Evolutionary conservation across 257 asterid genomes (phyloP).

Genomic region (Solanum etuberosum): DNA sequence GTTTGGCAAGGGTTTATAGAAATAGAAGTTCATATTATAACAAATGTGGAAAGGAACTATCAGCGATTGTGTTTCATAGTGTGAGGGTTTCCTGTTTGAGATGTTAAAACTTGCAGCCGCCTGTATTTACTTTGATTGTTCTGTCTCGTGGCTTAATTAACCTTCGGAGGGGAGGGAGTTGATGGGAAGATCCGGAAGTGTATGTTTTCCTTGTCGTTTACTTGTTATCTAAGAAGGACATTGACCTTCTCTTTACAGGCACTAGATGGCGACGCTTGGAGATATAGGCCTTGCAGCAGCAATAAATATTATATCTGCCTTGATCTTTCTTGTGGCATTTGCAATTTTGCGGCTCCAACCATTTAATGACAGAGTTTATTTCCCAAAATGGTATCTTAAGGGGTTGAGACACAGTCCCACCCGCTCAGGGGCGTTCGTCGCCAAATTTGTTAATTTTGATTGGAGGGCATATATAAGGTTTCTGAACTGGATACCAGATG

Average conservation of each 20-base stretch:
- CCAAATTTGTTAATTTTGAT: constrained; percentile 69
- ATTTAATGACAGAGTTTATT: constrained; percentile 83
- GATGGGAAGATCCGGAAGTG: neutral
- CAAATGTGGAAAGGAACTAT: neutral
- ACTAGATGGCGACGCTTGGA: constrained; percentile 67
- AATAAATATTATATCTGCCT: constrained; percentile 56
- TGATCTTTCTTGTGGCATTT: constrained; percentile 65
- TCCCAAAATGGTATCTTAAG: constrained; percentile 96
- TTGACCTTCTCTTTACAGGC: constrained; percentile 2
- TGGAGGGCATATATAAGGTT: constrained; percentile 79
- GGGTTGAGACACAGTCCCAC: constrained; percentile 83
- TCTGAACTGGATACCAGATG: constrained; percentile 96
- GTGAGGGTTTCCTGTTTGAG: neutral
- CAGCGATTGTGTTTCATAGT: neutral
- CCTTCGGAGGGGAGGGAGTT: neutral
- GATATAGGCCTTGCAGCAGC: constrained; percentile 97
- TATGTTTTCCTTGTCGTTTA: neutral
- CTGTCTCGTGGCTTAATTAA: neutral
- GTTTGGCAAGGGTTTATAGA: neutral
- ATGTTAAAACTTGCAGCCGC: neutral
- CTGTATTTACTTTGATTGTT: neutral
- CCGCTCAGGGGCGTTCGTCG: constrained; percentile 44
- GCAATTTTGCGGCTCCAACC: constrained; percentile 91
- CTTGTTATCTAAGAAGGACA: neutral
- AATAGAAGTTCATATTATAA: neutral